These are phyloP conservation scores for Curvularia sp. DNA, from an alignment of 2,329 filamentous ascomycete genomes.

Conservation along the genomic window DNA sequence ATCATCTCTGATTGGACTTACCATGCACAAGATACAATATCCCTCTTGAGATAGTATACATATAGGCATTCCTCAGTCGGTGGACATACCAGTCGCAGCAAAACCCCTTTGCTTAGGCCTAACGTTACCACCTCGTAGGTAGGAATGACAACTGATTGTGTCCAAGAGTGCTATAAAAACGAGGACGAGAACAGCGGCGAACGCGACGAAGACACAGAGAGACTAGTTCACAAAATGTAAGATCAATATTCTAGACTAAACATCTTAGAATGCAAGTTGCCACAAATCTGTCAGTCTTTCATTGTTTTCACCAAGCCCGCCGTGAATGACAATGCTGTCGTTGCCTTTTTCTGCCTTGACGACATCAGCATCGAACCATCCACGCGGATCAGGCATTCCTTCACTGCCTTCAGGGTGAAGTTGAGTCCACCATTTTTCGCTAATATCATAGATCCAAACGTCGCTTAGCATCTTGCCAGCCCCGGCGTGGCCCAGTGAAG, in stretches of 20 bases:
- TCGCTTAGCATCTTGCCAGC: conserved; percentile 65
- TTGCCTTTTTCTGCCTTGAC: conserved; percentile 39
- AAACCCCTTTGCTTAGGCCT: too few species aligned
- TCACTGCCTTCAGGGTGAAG: conserved; percentile 31
- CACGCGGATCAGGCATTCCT: conserved; percentile 53
- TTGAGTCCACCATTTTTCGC: conserved; percentile 47
- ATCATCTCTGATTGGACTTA: too few species aligned
- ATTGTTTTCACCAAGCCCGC: conserved; percentile 62
- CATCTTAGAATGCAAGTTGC: conserved; percentile 48
- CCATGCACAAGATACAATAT: too few species aligned
- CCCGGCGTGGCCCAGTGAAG: conserved; percentile 60
- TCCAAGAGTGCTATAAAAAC: too few species aligned
- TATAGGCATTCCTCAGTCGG: too few species aligned
- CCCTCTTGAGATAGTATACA: too few species aligned
- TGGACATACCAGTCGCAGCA: too few species aligned
- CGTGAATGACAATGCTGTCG: conserved; percentile 56
- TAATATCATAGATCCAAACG: conserved; percentile 57
- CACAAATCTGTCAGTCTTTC: conserved; percentile 61
- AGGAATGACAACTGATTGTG: too few species aligned
- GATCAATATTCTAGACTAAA: not conserved
- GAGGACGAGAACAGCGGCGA: too few species aligned
- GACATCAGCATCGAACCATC: conserved; percentile 64
- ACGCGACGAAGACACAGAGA: too few species aligned
- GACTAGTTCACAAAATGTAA: not conserved
- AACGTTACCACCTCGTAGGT: too few species aligned